Evolutionary conservation across 192 early-diverging fungal species (phyloP), one percentile per base, ranked within the genome.

Genomic region (Podila epicladia): DNA sequence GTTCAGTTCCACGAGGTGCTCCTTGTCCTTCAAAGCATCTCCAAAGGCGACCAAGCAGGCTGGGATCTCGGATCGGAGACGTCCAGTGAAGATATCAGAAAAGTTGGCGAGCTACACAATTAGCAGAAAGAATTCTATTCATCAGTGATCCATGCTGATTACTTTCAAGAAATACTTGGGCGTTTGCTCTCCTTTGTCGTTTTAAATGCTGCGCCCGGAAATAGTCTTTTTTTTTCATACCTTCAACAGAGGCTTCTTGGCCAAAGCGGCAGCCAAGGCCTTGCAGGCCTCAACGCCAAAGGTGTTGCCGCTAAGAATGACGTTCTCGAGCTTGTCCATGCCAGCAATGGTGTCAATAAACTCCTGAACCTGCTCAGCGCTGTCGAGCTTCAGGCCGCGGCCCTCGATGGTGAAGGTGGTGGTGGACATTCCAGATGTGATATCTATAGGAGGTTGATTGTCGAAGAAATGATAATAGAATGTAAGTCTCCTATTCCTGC

Each of bases 31-130:
- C 35, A 98, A 87, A 6, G 95, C 93, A 60, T 92, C 92, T 55
- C 95, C 93, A 29, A 99, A 85, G 24, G 93, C 93, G 61, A 93
- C 92, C 28, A 98, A 78, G 51, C 92, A 91, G 49, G 87, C 85
- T 61, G 95, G 95, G 72, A 99, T 96, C 79, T 97, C 96, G 64
- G 93, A 90, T 74, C 92, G 89, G 49, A 98, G 87, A 50, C 97
- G 93, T 32, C 96, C 91, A 26, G 97, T 99, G 76, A 98, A 99
- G 61, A 97, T 97, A 77, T 99, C 97, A 64, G 92, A 90, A 41
- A 97, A 87, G 48, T 93, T 92, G 41, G 94, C 95, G 45, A 93
- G 78, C 95, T 96, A 45, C 15, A 84, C 31, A 83, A 38, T 17
- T 13, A 60, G 53, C 19, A 64, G 31, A 29, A 82, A 50, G 65